Conservation (phyloP, 495 filamentous ascomycete species). For the Cairneyella variabilis region DNA sequence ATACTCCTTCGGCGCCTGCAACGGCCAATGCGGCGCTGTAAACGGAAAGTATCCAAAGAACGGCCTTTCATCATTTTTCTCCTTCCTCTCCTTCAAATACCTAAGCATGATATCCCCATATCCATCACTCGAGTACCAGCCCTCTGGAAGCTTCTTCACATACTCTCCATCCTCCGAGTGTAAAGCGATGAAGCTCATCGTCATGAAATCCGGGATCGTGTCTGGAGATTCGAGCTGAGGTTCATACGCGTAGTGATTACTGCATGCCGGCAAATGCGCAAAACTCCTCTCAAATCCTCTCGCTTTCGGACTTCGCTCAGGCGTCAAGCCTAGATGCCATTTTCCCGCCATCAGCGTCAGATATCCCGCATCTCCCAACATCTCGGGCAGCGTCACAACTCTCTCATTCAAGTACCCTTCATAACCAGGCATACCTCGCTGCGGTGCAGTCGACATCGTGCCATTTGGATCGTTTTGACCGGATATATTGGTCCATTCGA, state of each 20-base stretch:
- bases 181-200: constrained; percentile 48
- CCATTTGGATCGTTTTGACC: constrained; percentile 28
- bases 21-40: constrained; percentile 59
- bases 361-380: constrained; percentile 59
- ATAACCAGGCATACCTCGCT: constrained; percentile 54
- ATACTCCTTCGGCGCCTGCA: constrained; percentile 37
- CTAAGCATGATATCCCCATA: constrained; percentile 51
- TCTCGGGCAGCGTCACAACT: constrained; percentile 58
- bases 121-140: constrained; percentile 53
- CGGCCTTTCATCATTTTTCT: constrained; percentile 40
- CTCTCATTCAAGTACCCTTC: constrained; percentile 63
- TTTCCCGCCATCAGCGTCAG: constrained; percentile 60
- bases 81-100: constrained; percentile 50
- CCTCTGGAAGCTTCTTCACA: constrained; percentile 42
- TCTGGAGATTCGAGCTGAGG: constrained; percentile 26
- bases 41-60: constrained; percentile 61
- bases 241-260: constrained; percentile 61
- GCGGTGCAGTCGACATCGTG: constrained; percentile 26
- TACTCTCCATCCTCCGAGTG: constrained; percentile 51
- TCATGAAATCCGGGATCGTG: constrained; percentile 48
- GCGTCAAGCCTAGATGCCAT: constrained; percentile 50
- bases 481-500: constrained; percentile 29
- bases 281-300: constrained; percentile 44
- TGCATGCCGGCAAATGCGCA: constrained; percentile 40
- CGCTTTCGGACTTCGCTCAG: constrained; percentile 35